phyloP scores from a whole-genome alignment of 495 filamentous ascomycete species.

The Ascobolus immersus region DNA sequence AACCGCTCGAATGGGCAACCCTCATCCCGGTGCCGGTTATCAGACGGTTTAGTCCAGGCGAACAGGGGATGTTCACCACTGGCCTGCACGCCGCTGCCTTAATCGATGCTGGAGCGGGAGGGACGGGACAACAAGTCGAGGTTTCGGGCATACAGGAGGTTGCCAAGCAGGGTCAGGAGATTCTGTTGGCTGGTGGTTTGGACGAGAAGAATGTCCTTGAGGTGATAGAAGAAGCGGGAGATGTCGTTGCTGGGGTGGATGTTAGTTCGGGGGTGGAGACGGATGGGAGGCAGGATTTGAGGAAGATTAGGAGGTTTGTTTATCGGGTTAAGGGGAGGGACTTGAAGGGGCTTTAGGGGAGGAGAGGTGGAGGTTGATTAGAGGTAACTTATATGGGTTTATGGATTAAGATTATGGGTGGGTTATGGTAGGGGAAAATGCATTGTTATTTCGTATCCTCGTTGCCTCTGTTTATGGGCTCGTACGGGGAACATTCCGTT shows the following conservation, averaged over 20 bases:
- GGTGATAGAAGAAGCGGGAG: constrained; percentile 28
- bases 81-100: constrained; percentile 67
- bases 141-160: constrained; percentile 32
- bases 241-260: constrained; percentile 53
- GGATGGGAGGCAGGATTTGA: constrained; percentile 51
- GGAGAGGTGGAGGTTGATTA: not conserved
- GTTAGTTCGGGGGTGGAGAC: constrained; percentile 83
- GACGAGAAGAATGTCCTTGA: constrained; percentile 45
- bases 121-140: constrained; percentile 53
- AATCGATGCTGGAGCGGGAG: constrained; percentile 63
- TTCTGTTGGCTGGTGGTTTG: constrained; percentile 67
- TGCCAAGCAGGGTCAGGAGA: constrained; percentile 30
- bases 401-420: not conserved
- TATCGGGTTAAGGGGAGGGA: constrained; percentile 33
- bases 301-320: constrained; percentile 65
- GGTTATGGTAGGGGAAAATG: constrained; percentile 4
- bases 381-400: constrained; percentile 3
- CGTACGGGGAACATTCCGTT: no score
- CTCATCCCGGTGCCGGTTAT: constrained; percentile 79
- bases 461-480: no score
- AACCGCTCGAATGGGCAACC: constrained; percentile 74
- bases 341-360: constrained; percentile 2
- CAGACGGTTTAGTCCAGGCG: constrained; percentile 41
- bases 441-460: no score
- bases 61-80: constrained; percentile 36